These are phyloP conservation scores for Phytophthora pseudosyringae DNA, from an alignment of 352 stramenopile species.

Conservation along the genomic window DNA sequence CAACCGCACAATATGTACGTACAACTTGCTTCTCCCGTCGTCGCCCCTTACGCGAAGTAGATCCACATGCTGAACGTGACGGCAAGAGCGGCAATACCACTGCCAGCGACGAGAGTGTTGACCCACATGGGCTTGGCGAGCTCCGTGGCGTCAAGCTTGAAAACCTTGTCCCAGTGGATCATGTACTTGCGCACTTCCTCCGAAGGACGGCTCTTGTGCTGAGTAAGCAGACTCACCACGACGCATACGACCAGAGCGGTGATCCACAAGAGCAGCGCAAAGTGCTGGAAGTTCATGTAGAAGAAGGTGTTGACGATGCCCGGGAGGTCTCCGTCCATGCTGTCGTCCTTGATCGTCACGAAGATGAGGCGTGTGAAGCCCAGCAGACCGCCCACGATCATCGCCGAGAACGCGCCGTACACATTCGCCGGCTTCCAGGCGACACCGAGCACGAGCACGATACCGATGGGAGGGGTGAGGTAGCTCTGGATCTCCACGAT, in stretches of 20 bases:
- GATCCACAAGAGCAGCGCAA: constrained; percentile 63
- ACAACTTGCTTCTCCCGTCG: constrained; percentile 13
- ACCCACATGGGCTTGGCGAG: constrained; percentile 56
- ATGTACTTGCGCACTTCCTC: constrained; percentile 58
- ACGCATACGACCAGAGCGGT: constrained; percentile 56
- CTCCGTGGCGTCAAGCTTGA: constrained; percentile 62
- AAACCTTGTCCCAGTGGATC: constrained; percentile 54
- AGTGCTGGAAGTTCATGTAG: constrained; percentile 81
- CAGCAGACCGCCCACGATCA: constrained; percentile 57
- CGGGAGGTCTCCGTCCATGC: constrained; percentile 48
- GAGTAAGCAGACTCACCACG: constrained; percentile 55
- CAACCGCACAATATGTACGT: constrained; percentile 17
- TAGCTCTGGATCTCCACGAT: constrained; percentile 74
- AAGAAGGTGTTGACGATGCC: constrained; percentile 58
- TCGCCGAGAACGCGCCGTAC: constrained; percentile 52
- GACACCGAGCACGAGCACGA: constrained; percentile 64
- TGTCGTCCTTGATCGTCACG: constrained; percentile 57
- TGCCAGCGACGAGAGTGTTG: constrained; percentile 49
- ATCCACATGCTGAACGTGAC: constrained; percentile 66
- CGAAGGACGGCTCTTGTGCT: constrained; percentile 41
- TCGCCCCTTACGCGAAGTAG: constrained; percentile 44
- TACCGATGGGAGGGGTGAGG: constrained; percentile 64
- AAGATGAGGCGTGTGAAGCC: constrained; percentile 62
- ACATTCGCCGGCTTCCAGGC: constrained; percentile 59
- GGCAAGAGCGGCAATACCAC: constrained; percentile 46